These are phyloP conservation scores for Neovahlkampfia damariscottae DNA, from an alignment of 78 protist genomes.

Conservation along the genomic window DNA sequence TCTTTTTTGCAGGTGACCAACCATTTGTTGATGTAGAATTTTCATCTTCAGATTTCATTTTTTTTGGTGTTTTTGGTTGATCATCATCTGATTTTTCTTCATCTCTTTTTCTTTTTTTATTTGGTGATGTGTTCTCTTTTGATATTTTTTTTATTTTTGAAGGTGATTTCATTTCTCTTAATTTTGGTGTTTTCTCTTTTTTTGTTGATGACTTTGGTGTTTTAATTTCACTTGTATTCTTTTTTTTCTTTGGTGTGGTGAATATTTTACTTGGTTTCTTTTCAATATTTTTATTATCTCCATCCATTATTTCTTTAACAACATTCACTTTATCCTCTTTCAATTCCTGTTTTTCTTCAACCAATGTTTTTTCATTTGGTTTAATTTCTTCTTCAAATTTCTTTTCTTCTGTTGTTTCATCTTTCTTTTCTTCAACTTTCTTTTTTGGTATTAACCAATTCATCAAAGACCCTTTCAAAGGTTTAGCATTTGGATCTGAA, in stretches of 20 bases:
- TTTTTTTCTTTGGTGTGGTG: too few relatives aligned
- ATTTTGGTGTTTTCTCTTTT: not conserved
- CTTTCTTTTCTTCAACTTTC: not conserved
- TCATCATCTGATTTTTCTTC: too few relatives aligned
- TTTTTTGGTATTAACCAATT: not conserved
- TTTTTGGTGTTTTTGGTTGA: too few relatives aligned
- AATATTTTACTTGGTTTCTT: too few relatives aligned
- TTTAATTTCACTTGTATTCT: too few relatives aligned
- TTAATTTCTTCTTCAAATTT: not conserved
- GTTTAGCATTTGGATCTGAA: not conserved
- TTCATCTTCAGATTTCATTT: too few relatives aligned
- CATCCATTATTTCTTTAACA: not conserved
- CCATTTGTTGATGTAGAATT: too few relatives aligned
- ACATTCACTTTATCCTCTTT: not conserved
- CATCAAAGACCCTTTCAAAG: not conserved
- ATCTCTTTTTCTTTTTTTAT: too few relatives aligned
- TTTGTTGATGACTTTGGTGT: not conserved
- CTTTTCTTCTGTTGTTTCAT: not conserved
- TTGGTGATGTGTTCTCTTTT: too few relatives aligned
- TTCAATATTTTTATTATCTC: not conserved
- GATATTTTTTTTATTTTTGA: too few relatives aligned
- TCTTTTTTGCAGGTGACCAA: conserved; percentile 1
- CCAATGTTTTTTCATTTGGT: not conserved
- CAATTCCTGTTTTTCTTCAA: not conserved
- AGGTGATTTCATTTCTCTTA: not conserved